Evolutionary conservation across 1,284 basidiomycete genomes (phyloP), one percentile per base, ranked within the genome.

Genomic region (Hemileia vastatrix): DNA sequence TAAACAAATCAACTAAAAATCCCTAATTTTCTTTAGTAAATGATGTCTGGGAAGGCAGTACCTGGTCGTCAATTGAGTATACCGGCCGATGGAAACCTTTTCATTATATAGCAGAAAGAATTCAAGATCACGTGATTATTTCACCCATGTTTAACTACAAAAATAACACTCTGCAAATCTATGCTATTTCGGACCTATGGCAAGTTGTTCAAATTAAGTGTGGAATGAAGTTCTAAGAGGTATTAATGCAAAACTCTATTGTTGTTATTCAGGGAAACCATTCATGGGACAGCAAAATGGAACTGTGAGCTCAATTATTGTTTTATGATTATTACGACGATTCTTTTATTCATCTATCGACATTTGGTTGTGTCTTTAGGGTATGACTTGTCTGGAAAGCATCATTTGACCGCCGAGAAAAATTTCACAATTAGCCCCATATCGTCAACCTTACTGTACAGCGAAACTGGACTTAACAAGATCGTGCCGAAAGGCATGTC

Each of bases 1-100:
- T 18, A 18, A 15, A 45, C 43, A 15, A 18, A 15, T 45, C 43
- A 18, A 15, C 18, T 18, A 18, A 18, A n/a, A n/a, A 15, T 18
- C 15, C 43, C 15, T 15, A n/a, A n/a, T n/a, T 51, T 18, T 18
- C 19, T 11, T 32, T 32, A 72, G 77, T 84, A 57, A 85, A 85
- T 68, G 83, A 84, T 70, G 82, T 85, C 52, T 85, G 83, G 83
- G 82, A 84, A 70, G 83, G 81, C 23, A 79, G 80, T 24, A 81
- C 79, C 67, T 84, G 83, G 83, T 79, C 81, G 4, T 77, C 79
- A 36, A 78, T 84, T 67, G 83, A 85, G 69, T 83, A 82, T 67
- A 82, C 80, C 2, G 83, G 83, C 1, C 71, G 83, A 33, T 84
- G 83, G 83, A 84, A 85, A 72, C 80, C 83, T 2, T 74, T 82